Evolutionary conservation across 805 yeast species (phyloP).

Genomic region (Blastobotrys mokoenaii): DNA sequence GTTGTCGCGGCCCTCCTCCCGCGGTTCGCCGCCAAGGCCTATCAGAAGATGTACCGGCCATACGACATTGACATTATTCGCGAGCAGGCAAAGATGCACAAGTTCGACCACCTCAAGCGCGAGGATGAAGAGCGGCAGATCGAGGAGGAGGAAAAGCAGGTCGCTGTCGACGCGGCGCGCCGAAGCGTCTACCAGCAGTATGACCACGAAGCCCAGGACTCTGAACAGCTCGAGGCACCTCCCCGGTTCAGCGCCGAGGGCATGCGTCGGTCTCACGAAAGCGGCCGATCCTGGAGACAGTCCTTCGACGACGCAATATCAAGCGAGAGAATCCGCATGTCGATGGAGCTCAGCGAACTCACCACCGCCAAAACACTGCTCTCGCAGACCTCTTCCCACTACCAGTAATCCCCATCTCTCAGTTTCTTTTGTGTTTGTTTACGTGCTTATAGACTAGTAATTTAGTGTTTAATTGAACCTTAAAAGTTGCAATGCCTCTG

Average conservation of each 20-base stretch:
- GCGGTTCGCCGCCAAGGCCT: slow-evolving; percentile 44
- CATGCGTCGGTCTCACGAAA: not conserved
- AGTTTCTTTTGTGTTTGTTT: too few species aligned
- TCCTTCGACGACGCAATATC: slow-evolving; percentile 1
- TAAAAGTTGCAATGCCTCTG: too few species aligned
- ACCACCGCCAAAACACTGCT: slow-evolving; percentile 11
- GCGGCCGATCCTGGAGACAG: slow-evolving; percentile 3
- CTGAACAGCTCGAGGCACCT: slow-evolving; percentile 2
- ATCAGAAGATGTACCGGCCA: slow-evolving; percentile 45
- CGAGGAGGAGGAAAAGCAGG: slow-evolving; percentile 1
- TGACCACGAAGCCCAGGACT: not conserved
- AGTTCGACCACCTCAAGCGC: slow-evolving; percentile 25
- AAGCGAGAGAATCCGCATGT: slow-evolving; percentile 8
- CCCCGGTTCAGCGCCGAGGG: not conserved
- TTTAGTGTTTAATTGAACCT: too few species aligned
- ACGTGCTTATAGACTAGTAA: too few species aligned
- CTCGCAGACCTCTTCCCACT: too few species aligned
- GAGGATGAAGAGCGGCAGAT: slow-evolving; percentile 5
- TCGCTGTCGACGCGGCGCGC: not conserved
- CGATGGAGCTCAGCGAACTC: slow-evolving; percentile 11
- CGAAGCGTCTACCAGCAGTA: not conserved
- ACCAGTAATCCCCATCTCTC: too few species aligned
- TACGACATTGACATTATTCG: slow-evolving; percentile 57
- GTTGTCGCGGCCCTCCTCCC: slow-evolving; percentile 48
- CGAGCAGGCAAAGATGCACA: slow-evolving; percentile 43